phyloP scores from a whole-genome alignment of 164 flowering plant species.

The Nymphaea thermarum region DNA sequence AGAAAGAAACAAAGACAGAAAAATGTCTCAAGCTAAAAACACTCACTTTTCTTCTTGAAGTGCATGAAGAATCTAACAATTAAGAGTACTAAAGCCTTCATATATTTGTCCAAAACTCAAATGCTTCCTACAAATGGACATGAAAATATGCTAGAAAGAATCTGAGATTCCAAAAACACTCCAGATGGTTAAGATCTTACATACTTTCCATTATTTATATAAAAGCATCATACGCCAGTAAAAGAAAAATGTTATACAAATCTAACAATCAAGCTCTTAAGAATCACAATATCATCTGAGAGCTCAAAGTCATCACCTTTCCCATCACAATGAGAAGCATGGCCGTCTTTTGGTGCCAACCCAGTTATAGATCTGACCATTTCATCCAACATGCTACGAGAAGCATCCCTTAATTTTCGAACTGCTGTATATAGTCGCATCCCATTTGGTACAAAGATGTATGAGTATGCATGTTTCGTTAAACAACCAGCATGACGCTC shows the following conservation, averaged over 20 bases:
- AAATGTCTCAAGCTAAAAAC: too few species aligned
- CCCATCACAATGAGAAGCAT: neutral
- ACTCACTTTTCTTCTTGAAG: too few species aligned
- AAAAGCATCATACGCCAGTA: neutral
- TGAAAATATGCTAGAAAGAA: too few species aligned
- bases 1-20: too few species aligned
- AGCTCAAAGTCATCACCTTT: neutral
- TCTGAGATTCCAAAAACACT: too few species aligned
- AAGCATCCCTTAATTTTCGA: constrained; percentile 26
- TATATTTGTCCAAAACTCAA: too few species aligned
- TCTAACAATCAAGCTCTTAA: neutral
- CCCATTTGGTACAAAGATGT: constrained; percentile 48
- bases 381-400: constrained; percentile 25
- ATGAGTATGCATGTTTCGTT: constrained; percentile 44
- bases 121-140: too few species aligned
- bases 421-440: constrained; percentile 38
- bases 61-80: too few species aligned
- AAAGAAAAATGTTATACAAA: neutral
- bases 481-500: constrained; percentile 55
- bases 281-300: neutral
- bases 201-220: too few species aligned
- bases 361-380: neutral
- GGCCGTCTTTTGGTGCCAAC: neutral
- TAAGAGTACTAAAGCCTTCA: too few species aligned
- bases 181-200: neutral